Percentiles rank a stretch among this genome's conserved stretches.
These are phyloP conservation scores for Pyrus betulifolia DNA, from an alignment of 306 rosid species.

Conservation along the genomic window DNA sequence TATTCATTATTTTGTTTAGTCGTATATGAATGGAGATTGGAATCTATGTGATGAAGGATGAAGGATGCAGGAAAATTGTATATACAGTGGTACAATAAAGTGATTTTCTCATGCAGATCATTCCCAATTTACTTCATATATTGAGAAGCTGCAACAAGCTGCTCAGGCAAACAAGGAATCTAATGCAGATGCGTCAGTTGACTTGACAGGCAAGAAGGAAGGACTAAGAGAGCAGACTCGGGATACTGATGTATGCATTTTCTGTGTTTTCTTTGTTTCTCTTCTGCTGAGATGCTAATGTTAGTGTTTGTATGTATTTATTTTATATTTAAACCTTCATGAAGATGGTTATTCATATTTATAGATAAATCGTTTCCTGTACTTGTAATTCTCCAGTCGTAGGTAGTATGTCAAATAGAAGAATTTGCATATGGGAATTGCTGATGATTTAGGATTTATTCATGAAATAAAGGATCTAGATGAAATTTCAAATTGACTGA, in stretches of 20 bases:
- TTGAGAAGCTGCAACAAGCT: constrained; percentile 52
- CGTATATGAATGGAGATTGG: background rate
- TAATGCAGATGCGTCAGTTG: constrained; percentile 35
- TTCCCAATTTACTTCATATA: constrained; percentile 40
- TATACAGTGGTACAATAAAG: background rate
- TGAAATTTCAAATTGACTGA: background rate
- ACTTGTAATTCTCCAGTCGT: background rate
- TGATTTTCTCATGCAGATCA: constrained; percentile 36
- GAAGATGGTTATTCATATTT: background rate
- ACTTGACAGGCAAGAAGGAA: constrained; percentile 30
- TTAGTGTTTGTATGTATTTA: background rate
- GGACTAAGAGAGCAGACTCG: constrained; percentile 15
- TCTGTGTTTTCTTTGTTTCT: constrained; percentile 13
- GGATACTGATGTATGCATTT: constrained; percentile 44
- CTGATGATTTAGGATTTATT: background rate
- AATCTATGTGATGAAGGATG: background rate
- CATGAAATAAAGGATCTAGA: background rate
- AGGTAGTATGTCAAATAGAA: background rate
- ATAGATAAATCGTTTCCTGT: background rate
- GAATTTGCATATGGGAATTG: background rate
- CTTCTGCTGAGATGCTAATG: constrained; percentile 4
- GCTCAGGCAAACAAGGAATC: constrained; percentile 44
- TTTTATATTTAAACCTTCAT: background rate
- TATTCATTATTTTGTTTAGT: background rate
- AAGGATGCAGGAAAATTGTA: background rate